These are phyloP conservation scores for Singerocomus rubriflavus DNA, from an alignment of 1,284 basidiomycete species.

Conservation along the genomic window DNA sequence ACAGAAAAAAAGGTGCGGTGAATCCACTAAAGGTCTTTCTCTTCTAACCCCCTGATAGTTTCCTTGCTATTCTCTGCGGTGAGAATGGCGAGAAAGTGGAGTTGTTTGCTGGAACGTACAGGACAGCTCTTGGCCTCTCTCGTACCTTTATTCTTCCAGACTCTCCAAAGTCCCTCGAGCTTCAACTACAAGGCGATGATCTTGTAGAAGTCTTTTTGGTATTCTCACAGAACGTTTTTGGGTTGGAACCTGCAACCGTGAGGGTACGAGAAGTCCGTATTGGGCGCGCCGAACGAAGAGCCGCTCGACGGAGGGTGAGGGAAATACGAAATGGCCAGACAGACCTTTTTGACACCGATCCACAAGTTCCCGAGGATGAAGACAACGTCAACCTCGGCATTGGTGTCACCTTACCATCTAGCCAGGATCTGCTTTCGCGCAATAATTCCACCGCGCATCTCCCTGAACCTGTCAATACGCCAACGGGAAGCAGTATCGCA, in stretches of 20 bases:
- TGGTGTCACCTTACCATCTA: constrained; percentile 48
- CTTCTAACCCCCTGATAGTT: constrained; percentile 44
- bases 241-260: constrained; percentile 84
- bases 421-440: constrained; percentile 24
- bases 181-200: constrained; percentile 88
- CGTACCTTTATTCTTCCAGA: constrained; percentile 87
- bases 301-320: constrained; percentile 71
- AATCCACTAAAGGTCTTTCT: not conserved
- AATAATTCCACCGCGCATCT: constrained; percentile 29
- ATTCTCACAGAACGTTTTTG: constrained; percentile 86
- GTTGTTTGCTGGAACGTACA: constrained; percentile 82
- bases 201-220: constrained; percentile 85
- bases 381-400: constrained; percentile 64
- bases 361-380: constrained; percentile 47
- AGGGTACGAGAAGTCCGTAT: constrained; percentile 87
- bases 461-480: constrained; percentile 18
- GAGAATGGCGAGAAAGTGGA: constrained; percentile 91
- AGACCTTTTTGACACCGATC: constrained; percentile 42
- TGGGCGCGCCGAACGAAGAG: constrained; percentile 78
- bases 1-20: constrained; percentile 70
- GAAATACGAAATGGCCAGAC: constrained; percentile 55
- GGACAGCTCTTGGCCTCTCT: constrained; percentile 74
- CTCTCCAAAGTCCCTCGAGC: constrained; percentile 78
- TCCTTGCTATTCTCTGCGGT: constrained; percentile 86
- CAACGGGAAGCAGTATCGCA: constrained; percentile 26